Base-by-base conservation (phyloP, 2,329 filamentous ascomycete genomes). In the Fusarium sublunatum region DNA sequence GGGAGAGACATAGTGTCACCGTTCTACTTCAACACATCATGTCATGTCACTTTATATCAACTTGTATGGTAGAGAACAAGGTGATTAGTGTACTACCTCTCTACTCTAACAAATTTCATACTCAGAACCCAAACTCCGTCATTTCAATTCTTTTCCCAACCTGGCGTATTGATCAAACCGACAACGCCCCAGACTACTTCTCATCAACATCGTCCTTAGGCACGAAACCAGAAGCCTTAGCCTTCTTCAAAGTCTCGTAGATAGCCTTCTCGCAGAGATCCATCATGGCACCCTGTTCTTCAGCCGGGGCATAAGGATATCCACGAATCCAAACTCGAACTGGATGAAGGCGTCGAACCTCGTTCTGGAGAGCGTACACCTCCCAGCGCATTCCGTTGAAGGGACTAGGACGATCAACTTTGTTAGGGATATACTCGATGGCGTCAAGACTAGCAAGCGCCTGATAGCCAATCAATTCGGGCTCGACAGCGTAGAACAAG, bases 271-370 rank as follows among this genome's bases (percentile, higher is more conserved):
- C 15, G 15, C 55, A 58, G 13, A 58, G 44, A 11, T 26, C 12
- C 12, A 57, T 5, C 24, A 48, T 36, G 24, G 22, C 35, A 12
- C 4, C 5, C 6, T n/a, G 4, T 4, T 46, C 31, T 11, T 11
- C 24, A 15, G 29, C 41, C 12, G 36, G 29, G 10, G 22, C 11
- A n/a, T 41, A 28, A 3, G 22, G 9, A 8, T 40, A 29, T 4
- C 29, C 41, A 26, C 48, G 7, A 24, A 57, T 56, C 35, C 25
- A 48, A 5, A 55, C 51, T 7, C 7, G 46, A 6, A 31, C 36
- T n/a, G 53, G 53, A 7, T 28, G n/a, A 22, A 57, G 26, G 7
- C 41, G 36, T 6, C 22, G 41, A 0, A 57, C 35, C 28, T 41
- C 19, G 12, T 22, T 32, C 26, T 41, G 9, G 6, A 56, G 51